Base-by-base conservation (phyloP, 1,139 yeast species). In the Debaryomyces coudertii region DNA sequence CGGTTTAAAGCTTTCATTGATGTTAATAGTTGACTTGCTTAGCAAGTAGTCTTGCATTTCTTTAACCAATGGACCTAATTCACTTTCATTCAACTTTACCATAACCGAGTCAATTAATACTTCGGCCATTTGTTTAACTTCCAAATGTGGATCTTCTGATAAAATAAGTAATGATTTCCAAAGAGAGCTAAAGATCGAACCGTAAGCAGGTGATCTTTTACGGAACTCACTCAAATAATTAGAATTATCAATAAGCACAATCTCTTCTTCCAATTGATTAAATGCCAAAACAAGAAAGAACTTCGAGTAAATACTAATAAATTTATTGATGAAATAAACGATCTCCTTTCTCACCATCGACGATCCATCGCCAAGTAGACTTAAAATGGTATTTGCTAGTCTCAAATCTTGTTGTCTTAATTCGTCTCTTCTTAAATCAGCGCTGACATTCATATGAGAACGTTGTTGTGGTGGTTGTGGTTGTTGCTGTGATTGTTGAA, bases 211-310 rank as follows among this genome's bases (percentile, higher is more conserved):
- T 0, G 84, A 80, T 47, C 71, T 74, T 55, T 79, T 78, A 47
- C 87, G 71, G 50, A 80, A 79, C 44, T 83, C 87, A 49, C 81
- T 84, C 35, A 83, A 73, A 45, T 70, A 66, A 45, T 77, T 74
- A 3, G 87, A 82, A 49, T 80, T 80, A 53, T 86, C 90, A 38
- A 85, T 71, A 44, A 84, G 68, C 0, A 84, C 81, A 42, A 85
- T 80, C 58, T 90, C 97, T 54, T 88, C 96, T 51, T 87, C 90
- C 40, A 93, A 64, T 54, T 90, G 93, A 48, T 90, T 82, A 63
- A 86, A 92, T 0, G 97, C 96, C 48, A 93, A 87, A 5, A 93
- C 95, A 49, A 90, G 65, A 58, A 93, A 92, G 58, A 89, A 87
- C 49, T 82, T 81, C 30, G 79, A 71, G 62, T 92, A 87, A 42